phyloP scores from a whole-genome alignment of 2,329 filamentous ascomycete genomes.

The Blumeriella jaapii region DNA sequence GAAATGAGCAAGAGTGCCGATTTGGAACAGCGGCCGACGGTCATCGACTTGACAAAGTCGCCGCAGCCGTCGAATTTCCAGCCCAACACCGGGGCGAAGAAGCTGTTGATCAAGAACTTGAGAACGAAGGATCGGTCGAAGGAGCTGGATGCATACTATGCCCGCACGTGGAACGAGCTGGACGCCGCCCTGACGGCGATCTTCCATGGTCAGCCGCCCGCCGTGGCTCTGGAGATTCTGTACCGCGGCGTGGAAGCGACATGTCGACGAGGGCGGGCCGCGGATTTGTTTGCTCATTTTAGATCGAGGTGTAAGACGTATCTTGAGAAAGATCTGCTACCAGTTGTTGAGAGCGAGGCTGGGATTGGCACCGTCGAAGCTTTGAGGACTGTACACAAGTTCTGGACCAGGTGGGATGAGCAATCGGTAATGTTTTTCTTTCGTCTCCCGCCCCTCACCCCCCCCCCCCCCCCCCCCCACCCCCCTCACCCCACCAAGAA shows the following conservation, averaged over 20 bases:
- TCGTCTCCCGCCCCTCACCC: too few relatives aligned
- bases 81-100: constrained; percentile 67
- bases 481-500: neutral
- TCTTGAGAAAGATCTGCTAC: constrained; percentile 49
- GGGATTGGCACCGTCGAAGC: constrained; percentile 48
- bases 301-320: constrained; percentile 55
- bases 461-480: too few relatives aligned
- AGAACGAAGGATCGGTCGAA: constrained; percentile 40
- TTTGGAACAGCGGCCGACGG: constrained; percentile 10
- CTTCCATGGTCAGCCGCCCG: constrained; percentile 52
- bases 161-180: constrained; percentile 62
- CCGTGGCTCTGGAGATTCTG: constrained; percentile 73
- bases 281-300: constrained; percentile 55
- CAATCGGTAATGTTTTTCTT: constrained; percentile 50
- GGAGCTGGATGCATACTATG: constrained; percentile 68
- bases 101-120: constrained; percentile 89
- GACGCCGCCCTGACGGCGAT: constrained; percentile 62
- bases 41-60: constrained; percentile 18
- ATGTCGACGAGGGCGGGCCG: constrained; percentile 66
- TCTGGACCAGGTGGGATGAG: constrained; percentile 69
- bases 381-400: constrained; percentile 41
- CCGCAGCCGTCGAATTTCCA: constrained; percentile 40
- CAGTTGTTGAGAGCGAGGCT: constrained; percentile 38
- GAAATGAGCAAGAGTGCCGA: constrained; percentile 20
- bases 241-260: constrained; percentile 88